A percentile compares a stretch with the other conserved stretches of the same genome.
phyloP scores from a whole-genome alignment of 371 early-diverging fungal genomes.

The Mucor sp. region DNA sequence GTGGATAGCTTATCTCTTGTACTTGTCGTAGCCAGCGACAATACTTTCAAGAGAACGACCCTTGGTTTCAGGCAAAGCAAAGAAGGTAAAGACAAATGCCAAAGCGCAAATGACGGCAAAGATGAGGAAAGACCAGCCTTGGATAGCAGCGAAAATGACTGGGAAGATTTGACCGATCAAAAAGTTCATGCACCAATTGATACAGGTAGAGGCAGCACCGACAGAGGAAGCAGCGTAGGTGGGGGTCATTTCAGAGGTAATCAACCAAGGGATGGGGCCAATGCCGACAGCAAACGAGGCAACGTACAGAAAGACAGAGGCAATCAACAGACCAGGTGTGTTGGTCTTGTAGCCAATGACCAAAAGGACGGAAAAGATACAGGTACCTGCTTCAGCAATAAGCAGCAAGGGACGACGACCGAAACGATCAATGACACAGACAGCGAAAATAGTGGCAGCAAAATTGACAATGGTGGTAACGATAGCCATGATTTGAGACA shows the following conservation, averaged over 20 bases:
- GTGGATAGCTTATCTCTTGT: not conserved
- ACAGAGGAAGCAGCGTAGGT: conserved; percentile 58
- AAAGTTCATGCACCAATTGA: conserved; percentile 64
- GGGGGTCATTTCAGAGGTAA: too few relatives aligned
- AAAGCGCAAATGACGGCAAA: conserved; percentile 7
- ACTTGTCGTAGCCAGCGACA: conserved; percentile 10
- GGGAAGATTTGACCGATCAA: conserved; percentile 62
- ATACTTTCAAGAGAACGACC: conserved; percentile 66
- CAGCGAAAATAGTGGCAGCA: conserved; percentile 50
- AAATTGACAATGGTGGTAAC: conserved; percentile 65
- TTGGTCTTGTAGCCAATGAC: conserved; percentile 54
- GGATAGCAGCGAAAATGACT: too few relatives aligned
- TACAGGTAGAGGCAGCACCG: conserved; percentile 48
- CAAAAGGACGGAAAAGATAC: conserved; percentile 55
- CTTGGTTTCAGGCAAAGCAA: conserved; percentile 79
- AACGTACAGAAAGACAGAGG: too few relatives aligned
- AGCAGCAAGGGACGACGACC: conserved; percentile 59
- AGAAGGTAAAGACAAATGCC: conserved; percentile 24
- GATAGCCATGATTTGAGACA: conserved; percentile 62
- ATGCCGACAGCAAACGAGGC: too few relatives aligned
- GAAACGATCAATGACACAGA: conserved; percentile 39
- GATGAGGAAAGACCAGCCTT: too few relatives aligned
- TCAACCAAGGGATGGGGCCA: too few relatives aligned
- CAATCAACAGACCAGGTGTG: conserved; percentile 54
- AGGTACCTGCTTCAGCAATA: conserved; percentile 19